phyloP scores from a whole-genome alignment of 768 basidiomycete species.

The Auricularia auricula-judae region DNA sequence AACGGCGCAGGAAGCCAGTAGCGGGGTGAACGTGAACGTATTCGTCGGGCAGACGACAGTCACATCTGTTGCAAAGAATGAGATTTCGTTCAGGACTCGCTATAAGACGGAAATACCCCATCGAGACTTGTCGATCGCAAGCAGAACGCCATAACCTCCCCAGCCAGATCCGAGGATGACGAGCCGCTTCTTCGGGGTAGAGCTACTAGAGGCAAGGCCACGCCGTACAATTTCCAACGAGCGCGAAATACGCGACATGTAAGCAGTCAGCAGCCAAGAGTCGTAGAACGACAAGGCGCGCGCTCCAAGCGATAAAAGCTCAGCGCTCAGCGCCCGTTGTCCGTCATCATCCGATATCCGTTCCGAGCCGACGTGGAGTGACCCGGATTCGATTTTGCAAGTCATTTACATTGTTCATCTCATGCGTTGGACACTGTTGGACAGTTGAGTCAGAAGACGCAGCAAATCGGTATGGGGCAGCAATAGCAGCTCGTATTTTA shows the following conservation, averaged over 20 bases:
- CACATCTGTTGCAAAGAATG: slow-evolving; percentile 34
- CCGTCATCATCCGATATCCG: background rate
- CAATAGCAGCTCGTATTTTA: no score
- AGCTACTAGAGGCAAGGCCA: background rate
- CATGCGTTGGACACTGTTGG: no score
- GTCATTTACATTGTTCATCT: no score
- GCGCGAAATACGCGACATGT: background rate
- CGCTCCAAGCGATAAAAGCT: no score
- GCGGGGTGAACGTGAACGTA: slow-evolving; percentile 49
- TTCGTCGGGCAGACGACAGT: slow-evolving; percentile 54
- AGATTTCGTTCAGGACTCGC: background rate
- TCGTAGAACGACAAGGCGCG: no score
- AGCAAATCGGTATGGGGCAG: no score
- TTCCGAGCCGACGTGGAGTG: background rate
- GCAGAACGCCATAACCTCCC: slow-evolving; percentile 64
- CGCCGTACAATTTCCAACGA: background rate
- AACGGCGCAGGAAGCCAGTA: slow-evolving; percentile 61
- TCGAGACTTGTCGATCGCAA: slow-evolving; percentile 56
- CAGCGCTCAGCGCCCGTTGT: no score
- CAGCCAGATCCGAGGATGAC: slow-evolving; percentile 69
- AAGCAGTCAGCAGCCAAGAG: no score
- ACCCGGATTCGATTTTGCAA: no score
- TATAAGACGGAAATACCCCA: slow-evolving; percentile 38
- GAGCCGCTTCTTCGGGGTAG: slow-evolving; percentile 28
- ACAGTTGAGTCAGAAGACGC: no score